Evolutionary conservation across 768 basidiomycete species (phyloP), one percentile per base, ranked within the genome.

Genomic region (Hygrocybe punicea): DNA sequence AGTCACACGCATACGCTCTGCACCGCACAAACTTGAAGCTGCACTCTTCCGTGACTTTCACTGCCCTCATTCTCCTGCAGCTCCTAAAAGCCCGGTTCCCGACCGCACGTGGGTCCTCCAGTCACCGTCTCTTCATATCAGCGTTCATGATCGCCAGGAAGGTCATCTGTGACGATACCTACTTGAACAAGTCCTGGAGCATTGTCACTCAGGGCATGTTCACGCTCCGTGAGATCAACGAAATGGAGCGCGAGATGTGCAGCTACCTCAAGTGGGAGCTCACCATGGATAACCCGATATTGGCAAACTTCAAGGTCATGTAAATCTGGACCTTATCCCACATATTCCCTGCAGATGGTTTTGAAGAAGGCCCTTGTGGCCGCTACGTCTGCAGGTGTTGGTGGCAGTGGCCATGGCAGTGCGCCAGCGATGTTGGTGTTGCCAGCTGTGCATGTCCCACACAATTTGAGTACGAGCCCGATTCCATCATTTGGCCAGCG

Each of bases 201-300:
- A 88, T 95, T 45, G 92, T 95, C 37, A 93, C 89, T 0, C 91
- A 93, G 69, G 86, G 84, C 25, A 86, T 92, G 83, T 95, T 93
- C 64, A 80, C 78, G 3, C 74, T 95, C 7, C 81, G 89, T 44
- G 93, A 95, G 79, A 87, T 97, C 67, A 97, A 95, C 71, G 92
- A 95, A 78, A 94, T 95, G 93, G 93, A 95, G 76, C 77, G 92
- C 17, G 93, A 95, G 73, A 93, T 97, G 87, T 93, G 81, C 65
- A 78, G 83, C 16, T 98, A 98, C 66, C 76, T 99, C 40, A 93
- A 95, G 68, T 98, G 93, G 94, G 87, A 91, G 65, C 76, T 91
- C 6, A 89, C 85, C 42, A 86, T 90, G 51, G 88, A 90, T 51
- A 81, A 84, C 0, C 65, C 75, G 0, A 84, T 84, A 0, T 73